Evolutionary conservation across 306 rosid genomes (phyloP).

Genomic region (Coriaria nepalensis): DNA sequence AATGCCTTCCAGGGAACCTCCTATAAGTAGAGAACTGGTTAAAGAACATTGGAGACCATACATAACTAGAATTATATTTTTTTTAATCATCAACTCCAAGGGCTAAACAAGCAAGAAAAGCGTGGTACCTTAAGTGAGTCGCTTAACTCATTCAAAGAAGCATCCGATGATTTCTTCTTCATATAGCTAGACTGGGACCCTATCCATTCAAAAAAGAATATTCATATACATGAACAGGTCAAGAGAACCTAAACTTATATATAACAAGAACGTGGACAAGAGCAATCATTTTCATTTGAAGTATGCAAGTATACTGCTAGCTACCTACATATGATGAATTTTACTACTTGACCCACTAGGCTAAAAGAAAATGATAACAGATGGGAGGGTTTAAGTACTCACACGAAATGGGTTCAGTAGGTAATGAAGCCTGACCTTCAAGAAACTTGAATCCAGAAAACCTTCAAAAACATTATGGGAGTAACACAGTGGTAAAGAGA

Average conservation of each 20-base stretch:
- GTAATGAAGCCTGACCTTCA: conserved; percentile 30
- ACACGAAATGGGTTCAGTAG: conserved; percentile 42
- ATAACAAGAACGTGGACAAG: neutral
- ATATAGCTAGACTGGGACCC: conserved; percentile 20
- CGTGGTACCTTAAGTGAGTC: conserved; percentile 45
- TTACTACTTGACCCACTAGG: neutral
- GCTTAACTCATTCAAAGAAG: conserved; percentile 30
- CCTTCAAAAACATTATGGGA: conserved; percentile 25
- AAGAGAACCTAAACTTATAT: neutral
- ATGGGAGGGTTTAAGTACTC: conserved; percentile 21
- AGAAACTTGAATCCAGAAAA: conserved; percentile 67
- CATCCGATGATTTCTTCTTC: conserved; percentile 27
- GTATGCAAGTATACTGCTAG: too few species aligned
- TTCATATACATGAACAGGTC: neutral
- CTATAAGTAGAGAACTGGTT: conserved; percentile 28
- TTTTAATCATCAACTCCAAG: neutral
- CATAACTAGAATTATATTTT: neutral
- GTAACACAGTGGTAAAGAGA: too few species aligned
- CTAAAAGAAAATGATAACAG: neutral
- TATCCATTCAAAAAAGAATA: conserved; percentile 8
- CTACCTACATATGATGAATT: too few species aligned
- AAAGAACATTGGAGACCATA: conserved; percentile 11
- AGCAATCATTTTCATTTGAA: neutral
- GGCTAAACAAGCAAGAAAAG: conserved; percentile 3
- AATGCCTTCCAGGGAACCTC: conserved; percentile 88